phyloP scores from a whole-genome alignment of 768 basidiomycete species.

The Kwoniella mangroviensis region DNA sequence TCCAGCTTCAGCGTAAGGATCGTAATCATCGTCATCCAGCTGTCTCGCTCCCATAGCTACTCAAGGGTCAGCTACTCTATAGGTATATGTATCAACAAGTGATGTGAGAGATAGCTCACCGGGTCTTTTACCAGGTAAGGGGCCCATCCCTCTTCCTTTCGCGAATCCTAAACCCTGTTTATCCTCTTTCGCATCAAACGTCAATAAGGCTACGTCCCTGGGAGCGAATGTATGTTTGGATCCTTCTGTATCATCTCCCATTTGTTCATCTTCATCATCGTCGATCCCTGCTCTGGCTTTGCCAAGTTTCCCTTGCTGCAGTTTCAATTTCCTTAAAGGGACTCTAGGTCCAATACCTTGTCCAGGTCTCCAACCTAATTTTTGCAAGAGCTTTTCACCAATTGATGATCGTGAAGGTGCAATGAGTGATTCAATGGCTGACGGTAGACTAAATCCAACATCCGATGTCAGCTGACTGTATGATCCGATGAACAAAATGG shows the following conservation, averaged over 20 bases:
- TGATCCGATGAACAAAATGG: slow-evolving; percentile 64
- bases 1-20: slow-evolving; percentile 57
- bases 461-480: slow-evolving; percentile 59
- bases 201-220: slow-evolving; percentile 71
- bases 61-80: background rate
- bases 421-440: slow-evolving; percentile 63
- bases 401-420: slow-evolving; percentile 77
- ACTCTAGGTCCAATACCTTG: slow-evolving; percentile 93
- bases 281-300: slow-evolving; percentile 55
- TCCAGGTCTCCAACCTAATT: slow-evolving; percentile 93
- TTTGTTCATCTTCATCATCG: slow-evolving; percentile 62
- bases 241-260: slow-evolving; percentile 62
- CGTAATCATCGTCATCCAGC: slow-evolving; percentile 88
- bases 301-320: slow-evolving; percentile 67
- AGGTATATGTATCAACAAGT: background rate
- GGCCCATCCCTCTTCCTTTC: slow-evolving; percentile 61
- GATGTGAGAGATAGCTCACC: slow-evolving; percentile 8
- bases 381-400: slow-evolving; percentile 83
- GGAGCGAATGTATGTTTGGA: slow-evolving; percentile 85
- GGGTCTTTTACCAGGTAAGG: slow-evolving; percentile 29
- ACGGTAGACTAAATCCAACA: slow-evolving; percentile 59
- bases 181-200: slow-evolving; percentile 73
- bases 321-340: slow-evolving; percentile 72
- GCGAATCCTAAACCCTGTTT: slow-evolving; percentile 79
- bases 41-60: slow-evolving; percentile 22